Base-by-base conservation (phyloP, 2,329 filamentous ascomycete genomes). In the Aspergillaceae sp. region DNA sequence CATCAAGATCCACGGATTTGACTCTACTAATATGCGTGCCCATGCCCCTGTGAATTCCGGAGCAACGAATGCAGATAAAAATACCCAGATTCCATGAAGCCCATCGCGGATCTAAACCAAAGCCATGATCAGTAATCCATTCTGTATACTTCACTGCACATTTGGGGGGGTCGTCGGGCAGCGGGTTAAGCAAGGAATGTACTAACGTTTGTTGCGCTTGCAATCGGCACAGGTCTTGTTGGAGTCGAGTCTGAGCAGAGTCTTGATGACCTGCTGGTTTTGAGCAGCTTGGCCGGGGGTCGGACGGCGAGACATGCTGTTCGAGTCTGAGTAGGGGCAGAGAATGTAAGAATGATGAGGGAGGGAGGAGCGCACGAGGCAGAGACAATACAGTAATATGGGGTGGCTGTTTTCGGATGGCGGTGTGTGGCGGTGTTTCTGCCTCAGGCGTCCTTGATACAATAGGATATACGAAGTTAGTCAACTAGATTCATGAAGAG, bases 221-320 rank as follows among this genome's bases (percentile, higher is more conserved):
- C 92, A 98, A 70, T 98, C 92, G 50, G 91, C 88, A 76, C 92
- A 98, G 64, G 86, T 82, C 75, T 98, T 98, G 75, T 98, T 98
- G 52, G 82, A 74, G 64, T 97, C 91, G 57, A 98, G 74, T 74
- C 97, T 98, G 66, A 97, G 76, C 57, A 98, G 79, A 64, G 80
- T 89, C 76, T 97, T 97, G 69, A 98, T 87, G 40, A 89, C 94
- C 66, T 84, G 82, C 68, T 87, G 84, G 73, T 98, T 98, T 72
- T 94, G 86, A 61, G 90, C 90, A 60, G 89, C 87, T 69, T 87
- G 83, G 71, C 94, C 87, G 56, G 87, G 86, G 54, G 82, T 83
- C 63, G 87, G 80, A 47, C 65, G 65, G 55, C 65, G 64, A 64
- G 65, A 68, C 65, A 68, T 68, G 44, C 28, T 43, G 34, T 36